Evolutionary conservation across 2,329 filamentous ascomycete genomes (phyloP), one percentile per base, ranked within the genome.

Genomic region (Cladosporium sp.): DNA sequence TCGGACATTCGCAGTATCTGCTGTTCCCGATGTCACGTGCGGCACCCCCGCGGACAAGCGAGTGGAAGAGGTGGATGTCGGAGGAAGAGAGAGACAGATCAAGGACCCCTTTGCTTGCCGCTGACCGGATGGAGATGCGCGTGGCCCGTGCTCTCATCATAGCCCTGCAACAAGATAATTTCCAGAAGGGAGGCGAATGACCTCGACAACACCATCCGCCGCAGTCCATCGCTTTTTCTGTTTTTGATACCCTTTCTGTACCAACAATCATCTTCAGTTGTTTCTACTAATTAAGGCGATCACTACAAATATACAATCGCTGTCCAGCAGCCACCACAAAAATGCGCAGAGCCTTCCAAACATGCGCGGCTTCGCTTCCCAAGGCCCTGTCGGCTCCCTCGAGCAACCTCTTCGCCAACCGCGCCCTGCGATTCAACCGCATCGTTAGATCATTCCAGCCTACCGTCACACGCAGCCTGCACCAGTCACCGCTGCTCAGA

Each of bases 401-500:
- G 14, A 66, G 64, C 57, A 62, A 56, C 57, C 64, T 62, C 57
- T 62, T 66, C 58, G 57, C 59, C 49, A 66, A 66, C 49, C 64
- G 64, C 64, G 49, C 64, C n/a, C 31, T 66, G 58, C 44, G 59
- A 61, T 56, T 62, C 37, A 56, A 46, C 29, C 64, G 64, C 35
- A 44, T 62, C 49, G 52, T 55, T 23, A 61, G 64, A 62, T 50
- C 50, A 62, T 40, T 49, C 33, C 63, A 65, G 63, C 57, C 64
- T 18, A 35, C 64, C 33, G 18, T 56, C 37, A 59, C 58, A 44
- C 56, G 70, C 49, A 64, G 44, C 33, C 66, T 81, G 68, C 80
- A 82, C 71, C 75, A 78, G 67, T 77, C 74, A 62, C 70, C 78
- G 21, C 74, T 72, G 70, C 77, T 77, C 71, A 77, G 68, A 56